Percentiles rank a stretch among this genome's conserved stretches.
Evolutionary conservation across 1,284 basidiomycete species (phyloP).

Genomic region (Pterula multifida): DNA sequence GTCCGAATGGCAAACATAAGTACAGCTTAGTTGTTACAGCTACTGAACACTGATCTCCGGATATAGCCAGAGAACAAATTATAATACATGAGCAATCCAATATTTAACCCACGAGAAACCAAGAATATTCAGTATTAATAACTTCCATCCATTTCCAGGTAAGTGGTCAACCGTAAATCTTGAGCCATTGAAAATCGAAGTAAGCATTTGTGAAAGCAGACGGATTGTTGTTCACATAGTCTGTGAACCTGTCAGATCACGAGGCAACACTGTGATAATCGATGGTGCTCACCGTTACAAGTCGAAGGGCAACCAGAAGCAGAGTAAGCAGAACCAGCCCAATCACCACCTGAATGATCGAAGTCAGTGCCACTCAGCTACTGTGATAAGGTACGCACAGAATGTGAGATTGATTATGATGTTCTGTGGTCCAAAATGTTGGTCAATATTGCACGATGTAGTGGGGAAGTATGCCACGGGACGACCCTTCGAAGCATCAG

Average conservation of each 20-base stretch:
- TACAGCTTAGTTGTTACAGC: no score
- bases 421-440: constrained; percentile 42
- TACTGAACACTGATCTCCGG: no score
- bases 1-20: no score
- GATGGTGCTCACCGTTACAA: constrained; percentile 30
- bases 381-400: constrained; percentile 20
- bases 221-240: constrained; percentile 54
- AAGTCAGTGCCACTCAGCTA: not conserved
- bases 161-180: constrained; percentile 21
- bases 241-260: no score
- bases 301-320: constrained; percentile 35
- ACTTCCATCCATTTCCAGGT: no score
- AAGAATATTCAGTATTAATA: no score
- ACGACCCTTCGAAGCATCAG: constrained; percentile 26
- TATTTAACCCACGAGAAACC: no score
- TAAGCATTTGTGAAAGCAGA: constrained; percentile 52
- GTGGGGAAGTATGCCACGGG: constrained; percentile 46
- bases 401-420: constrained; percentile 48
- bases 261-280: not conserved
- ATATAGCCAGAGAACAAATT: no score
- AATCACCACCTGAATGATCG: constrained; percentile 34
- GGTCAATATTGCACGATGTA: constrained; percentile 34
- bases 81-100: no score
- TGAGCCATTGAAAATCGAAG: constrained; percentile 48
- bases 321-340: constrained; percentile 39